Base-by-base conservation (phyloP, 1,284 basidiomycete species). In the Tilletia horrida region DNA sequence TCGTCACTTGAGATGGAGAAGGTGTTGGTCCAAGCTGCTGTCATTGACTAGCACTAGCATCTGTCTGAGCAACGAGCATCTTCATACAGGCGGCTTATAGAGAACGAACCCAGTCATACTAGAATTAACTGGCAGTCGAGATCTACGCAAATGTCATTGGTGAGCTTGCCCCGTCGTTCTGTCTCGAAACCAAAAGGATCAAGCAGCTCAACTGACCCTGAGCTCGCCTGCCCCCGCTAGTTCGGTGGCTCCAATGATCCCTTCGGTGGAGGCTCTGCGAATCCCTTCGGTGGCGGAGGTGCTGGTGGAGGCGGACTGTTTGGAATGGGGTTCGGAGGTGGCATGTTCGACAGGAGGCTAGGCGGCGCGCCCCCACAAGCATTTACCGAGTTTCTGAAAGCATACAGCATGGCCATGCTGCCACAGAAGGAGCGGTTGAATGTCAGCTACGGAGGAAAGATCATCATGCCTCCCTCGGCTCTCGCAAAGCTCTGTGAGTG, bases 381-480 rank as follows among this genome's bases (percentile, higher is more conserved):
- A n/a, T 81, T 79, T 67, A 76, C 80, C 45, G 76, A 79, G 64
- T 79, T 76, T 67, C 79, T 79, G 66, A 79, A 74, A 72, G 90
- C 91, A 8, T 93, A 92, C 83, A 90, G 89, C 78, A 88, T 92
- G 75, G 89, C 90, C 57, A 90, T 93, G 89, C 86, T 94, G 50
- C 88, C 90, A 11, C 88, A 90, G 57, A 87, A 88, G 75, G 87
- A 92, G 82, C 86, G 91, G 82, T 87, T 91, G 77, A 90, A 96
- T 80, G 84, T 97, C 65, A 91, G 91, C 76, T 92, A 96, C 77
- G 96, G 96, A 75, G 96, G 96, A 78, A 98, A 98, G 86, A 94
- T 98, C 76, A 92, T 98, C 69, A 93, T 99, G 92, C 96, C 96
- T 1, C 91, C 91, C 2, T 97, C 94, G 52, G 91, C 94, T 8